Evolutionary conservation across 148 eudicot genomes (phyloP), one percentile per base, ranked within the genome.

Genomic region (Nyssa sinensis): DNA sequence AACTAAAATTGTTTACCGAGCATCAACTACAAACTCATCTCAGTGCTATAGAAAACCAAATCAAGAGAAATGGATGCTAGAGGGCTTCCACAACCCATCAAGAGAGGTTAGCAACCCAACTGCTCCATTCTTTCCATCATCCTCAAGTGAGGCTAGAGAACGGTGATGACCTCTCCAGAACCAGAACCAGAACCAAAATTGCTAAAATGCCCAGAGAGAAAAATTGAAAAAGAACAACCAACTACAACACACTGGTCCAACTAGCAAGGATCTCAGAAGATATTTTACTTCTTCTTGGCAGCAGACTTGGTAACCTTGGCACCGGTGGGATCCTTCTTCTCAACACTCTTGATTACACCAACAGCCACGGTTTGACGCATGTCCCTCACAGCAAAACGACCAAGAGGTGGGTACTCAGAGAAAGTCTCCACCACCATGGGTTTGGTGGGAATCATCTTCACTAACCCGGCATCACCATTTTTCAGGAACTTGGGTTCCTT

Each of bases 401-500:
- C 79, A 31, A 75, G 76, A 0, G 79, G 79, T 11, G 79, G 83
- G 72, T 80, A 80, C 63, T 75, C 79, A 0, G 76, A 24, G 66
- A 80, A 80, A 1, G 79, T 75, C 72, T 80, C 79, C 57, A 80
- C 83, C 59, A 75, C 79, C 79, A 80, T 80, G 35, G 83, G 83
- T 63, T 65, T 80, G 73, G 75, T 75, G 21, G 83, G 83, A 71
- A 80, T 70, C 79, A 80, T 80, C 79, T 80, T 80, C 1, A 80
- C 79, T 57, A 75, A 30, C 16, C 83, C 83, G 28, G 76, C 73
- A 70, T 75, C 79, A 55, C 76, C 79, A 21, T 80, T 75, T 66
- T 75, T 75, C 73, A 80, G 61, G 69, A 75, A 75, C 62, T 80
- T 66, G 25, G 79, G 79, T 53, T 75, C 79, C 76, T 80, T 71